Conservation (phyloP, 768 basidiomycete species). For the Lactarius hengduanensis region DNA sequence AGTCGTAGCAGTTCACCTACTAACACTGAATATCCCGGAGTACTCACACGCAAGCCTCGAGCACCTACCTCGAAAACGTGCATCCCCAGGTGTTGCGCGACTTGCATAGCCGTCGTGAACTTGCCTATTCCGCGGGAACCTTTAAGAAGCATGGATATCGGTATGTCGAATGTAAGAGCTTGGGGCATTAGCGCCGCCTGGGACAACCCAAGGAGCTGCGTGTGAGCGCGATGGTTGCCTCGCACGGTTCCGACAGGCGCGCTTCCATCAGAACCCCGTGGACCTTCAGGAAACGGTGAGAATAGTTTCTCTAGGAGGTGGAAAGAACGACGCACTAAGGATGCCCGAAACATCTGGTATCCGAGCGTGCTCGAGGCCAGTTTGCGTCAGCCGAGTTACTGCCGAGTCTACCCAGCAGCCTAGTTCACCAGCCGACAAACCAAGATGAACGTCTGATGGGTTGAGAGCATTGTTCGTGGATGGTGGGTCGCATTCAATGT, state of each 20-base stretch:
- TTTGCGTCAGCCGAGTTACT: conserved; percentile 73
- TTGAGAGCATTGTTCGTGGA: conserved; percentile 35
- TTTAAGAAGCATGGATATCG: conserved; percentile 71
- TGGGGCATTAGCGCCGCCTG: conserved; percentile 57
- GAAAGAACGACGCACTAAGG: conserved; percentile 44
- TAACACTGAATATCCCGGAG: conserved; percentile 2
- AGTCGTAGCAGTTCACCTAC: conserved; percentile 83
- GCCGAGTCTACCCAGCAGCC: conserved; percentile 83
- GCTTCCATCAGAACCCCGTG: background rate
- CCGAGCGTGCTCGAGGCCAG: conserved; percentile 68
- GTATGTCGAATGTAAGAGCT: conserved; percentile 59
- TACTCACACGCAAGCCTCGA: conserved; percentile 3
- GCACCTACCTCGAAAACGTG: conserved; percentile 70
- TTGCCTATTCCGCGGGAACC: conserved; percentile 85
- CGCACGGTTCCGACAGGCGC: background rate
- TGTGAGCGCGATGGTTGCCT: conserved; percentile 38
- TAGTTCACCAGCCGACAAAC: conserved; percentile 61
- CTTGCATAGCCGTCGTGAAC: conserved; percentile 55
- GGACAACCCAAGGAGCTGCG: conserved; percentile 54
- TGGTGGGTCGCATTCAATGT: conserved; percentile 64
- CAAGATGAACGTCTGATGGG: conserved; percentile 49
- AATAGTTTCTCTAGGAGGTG: background rate
- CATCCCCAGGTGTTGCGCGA: conserved; percentile 64
- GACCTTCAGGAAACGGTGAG: background rate
- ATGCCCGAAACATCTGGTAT: conserved; percentile 55